Base-by-base conservation (phyloP, 345 rosid genomes). In the Sapria himalayana region DNA sequence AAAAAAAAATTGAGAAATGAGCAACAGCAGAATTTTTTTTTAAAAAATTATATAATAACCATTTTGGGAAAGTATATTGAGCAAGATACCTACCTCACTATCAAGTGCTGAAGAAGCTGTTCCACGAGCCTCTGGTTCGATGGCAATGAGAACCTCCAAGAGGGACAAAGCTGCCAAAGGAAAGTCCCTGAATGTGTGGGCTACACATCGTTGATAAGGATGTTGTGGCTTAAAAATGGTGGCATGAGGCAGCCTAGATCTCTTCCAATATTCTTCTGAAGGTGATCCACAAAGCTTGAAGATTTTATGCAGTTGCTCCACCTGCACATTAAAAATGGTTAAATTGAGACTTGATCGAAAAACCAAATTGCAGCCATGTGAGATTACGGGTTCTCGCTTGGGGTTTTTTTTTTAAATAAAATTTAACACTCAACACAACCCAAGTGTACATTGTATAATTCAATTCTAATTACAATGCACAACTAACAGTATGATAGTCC, bases 241-340 rank as follows among this genome's bases (percentile, higher is more conserved):
- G 5, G 70, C 65, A 52, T 75, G 73, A 22, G 76, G 66, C 50
- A 75, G 36, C 46, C 64, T 71, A 10, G 76, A 71, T 49, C 40
- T 64, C 54, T 61, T 69, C 85, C 85, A 75, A 51, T 72, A 75
- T 42, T 61, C 85, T 41, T 72, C 79, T 22, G 74, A 66, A 44
- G 85, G 85, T 48, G 85, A 75, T 9, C 85, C 85, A 50, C 85
- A 75, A 3, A 75, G 74, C 51, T 75, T 75, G 46, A 75, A 75
- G 46, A 75, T 69, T 59, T 75, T 75, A 31, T 75, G 85, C 22
- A 75, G 57, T 45, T 75, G 85, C 43, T 75, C 85, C 13, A 75
- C 84, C 77, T 71, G 33, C 10, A 41, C 33, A 39, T 25, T 19
- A 50, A 16, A 31, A 19, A 36, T 35, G 13, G 18, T 22, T 3